Evolutionary conservation across 78 protist species (phyloP).

Genomic region (Dictyostelium capitatum): DNA sequence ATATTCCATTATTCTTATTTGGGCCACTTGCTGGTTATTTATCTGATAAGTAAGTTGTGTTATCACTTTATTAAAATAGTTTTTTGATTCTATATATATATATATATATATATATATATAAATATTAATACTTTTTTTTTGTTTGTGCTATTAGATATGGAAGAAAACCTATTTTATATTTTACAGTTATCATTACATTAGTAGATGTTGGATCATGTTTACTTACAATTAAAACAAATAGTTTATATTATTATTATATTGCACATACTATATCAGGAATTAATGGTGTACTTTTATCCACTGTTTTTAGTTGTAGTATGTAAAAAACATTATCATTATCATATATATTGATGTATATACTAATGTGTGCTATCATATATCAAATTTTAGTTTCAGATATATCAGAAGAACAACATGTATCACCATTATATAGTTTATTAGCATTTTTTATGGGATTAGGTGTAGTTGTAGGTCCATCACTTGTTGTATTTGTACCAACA

Average conservation of each 20-base stretch:
- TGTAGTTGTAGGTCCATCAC: background rate
- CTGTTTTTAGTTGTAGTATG: background rate
- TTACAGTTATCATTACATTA: background rate
- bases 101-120: too few relatives aligned
- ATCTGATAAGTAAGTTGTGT: background rate
- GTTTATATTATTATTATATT: background rate
- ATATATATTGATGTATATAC: too few relatives aligned
- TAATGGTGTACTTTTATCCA: background rate
- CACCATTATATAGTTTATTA: background rate
- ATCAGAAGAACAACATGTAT: background rate
- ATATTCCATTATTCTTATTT: constrained; percentile 1
- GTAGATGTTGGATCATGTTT: background rate
- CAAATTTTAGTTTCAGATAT: background rate
- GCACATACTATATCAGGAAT: background rate
- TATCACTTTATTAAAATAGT: too few relatives aligned
- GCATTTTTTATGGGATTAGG: background rate
- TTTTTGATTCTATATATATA: too few relatives aligned
- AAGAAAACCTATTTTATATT: background rate
- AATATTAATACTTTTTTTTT: too few relatives aligned
- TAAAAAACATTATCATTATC: too few relatives aligned
- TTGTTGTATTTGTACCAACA: background rate
- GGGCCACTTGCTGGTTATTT: constrained; percentile 8
- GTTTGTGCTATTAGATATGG: too few relatives aligned
- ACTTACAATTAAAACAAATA: constrained; percentile 5
- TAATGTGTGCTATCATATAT: too few relatives aligned